Conservation (phyloP, 2,329 filamentous ascomycete genomes). For the Herpotrichia juniperi region DNA sequence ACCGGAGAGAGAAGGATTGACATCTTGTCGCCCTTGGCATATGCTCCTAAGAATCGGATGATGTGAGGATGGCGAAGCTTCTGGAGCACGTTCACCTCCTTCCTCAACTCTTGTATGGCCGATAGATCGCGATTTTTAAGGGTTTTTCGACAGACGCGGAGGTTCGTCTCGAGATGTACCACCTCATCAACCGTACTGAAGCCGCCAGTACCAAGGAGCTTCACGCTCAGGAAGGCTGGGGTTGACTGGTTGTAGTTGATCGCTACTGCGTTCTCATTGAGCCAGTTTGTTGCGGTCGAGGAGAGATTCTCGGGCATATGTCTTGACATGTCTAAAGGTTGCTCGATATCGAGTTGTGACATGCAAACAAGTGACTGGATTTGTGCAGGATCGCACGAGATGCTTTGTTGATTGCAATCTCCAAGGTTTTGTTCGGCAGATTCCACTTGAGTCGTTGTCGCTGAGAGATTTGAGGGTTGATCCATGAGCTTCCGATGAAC, state of each 20-base stretch:
- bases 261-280: not conserved
- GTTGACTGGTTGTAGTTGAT: not conserved
- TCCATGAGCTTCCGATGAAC: too few species aligned
- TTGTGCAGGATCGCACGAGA: too few species aligned
- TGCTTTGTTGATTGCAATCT: too few species aligned
- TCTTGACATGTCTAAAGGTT: too few species aligned
- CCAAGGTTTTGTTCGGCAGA: too few species aligned
- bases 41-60: constrained; percentile 45
- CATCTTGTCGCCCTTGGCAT: constrained; percentile 43
- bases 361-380: too few species aligned
- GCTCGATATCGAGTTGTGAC: too few species aligned
- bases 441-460: too few species aligned
- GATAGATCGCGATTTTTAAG: constrained; percentile 43
- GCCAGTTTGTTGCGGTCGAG: not conserved
- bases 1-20: constrained; percentile 45
- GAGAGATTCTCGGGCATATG: not conserved
- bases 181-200: constrained; percentile 48
- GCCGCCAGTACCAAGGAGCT: constrained; percentile 42
- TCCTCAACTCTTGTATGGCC: constrained; percentile 39
- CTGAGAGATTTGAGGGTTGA: not conserved
- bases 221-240: constrained; percentile 41
- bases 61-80: constrained; percentile 47
- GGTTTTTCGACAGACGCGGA: constrained; percentile 43
- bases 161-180: constrained; percentile 39
- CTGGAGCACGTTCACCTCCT: constrained; percentile 44